Conservation (phyloP, 2,329 filamentous ascomycete genomes). For the Gaeumannomyces tritici region DNA sequence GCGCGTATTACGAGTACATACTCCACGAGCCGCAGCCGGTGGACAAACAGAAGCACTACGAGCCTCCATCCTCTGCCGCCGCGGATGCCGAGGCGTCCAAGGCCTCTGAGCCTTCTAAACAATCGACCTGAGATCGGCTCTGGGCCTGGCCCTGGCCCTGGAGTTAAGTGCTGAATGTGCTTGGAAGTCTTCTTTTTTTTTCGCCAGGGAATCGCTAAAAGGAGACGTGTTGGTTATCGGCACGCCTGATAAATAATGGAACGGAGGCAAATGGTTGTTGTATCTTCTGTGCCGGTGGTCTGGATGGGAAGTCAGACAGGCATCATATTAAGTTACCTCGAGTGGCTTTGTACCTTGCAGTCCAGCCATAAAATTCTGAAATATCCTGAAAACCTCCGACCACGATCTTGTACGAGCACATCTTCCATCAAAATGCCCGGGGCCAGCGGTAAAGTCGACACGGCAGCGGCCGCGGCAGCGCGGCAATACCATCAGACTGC, state of each 20-base stretch:
- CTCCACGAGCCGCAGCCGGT: constrained; percentile 3
- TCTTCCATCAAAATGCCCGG: too few species aligned
- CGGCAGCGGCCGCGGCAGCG: too few species aligned
- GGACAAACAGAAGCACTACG: neutral
- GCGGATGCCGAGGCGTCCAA: neutral
- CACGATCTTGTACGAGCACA: too few species aligned
- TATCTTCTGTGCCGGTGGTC: neutral
- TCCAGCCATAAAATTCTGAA: too few species aligned
- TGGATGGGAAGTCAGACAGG: neutral
- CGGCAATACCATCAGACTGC: too few species aligned
- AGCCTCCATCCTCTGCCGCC: constrained; percentile 1
- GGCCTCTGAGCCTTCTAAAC: neutral
- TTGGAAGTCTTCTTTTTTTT: too few species aligned
- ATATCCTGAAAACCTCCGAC: too few species aligned
- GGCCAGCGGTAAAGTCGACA: too few species aligned
- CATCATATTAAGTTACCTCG: too few species aligned
- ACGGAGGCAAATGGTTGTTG: neutral
- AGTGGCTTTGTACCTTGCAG: too few species aligned
- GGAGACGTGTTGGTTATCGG: too few species aligned
- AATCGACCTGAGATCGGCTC: neutral
- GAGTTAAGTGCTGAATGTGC: neutral
- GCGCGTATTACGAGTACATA: constrained; percentile 4
- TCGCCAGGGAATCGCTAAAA: too few species aligned
- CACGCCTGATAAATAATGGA: neutral
- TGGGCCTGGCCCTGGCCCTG: neutral